A percentile compares a stretch with the other conserved stretches of the same genome.
Conservation (phyloP, 352 stramenopile genomes). For the Phytophthora cryptogea region DNA sequence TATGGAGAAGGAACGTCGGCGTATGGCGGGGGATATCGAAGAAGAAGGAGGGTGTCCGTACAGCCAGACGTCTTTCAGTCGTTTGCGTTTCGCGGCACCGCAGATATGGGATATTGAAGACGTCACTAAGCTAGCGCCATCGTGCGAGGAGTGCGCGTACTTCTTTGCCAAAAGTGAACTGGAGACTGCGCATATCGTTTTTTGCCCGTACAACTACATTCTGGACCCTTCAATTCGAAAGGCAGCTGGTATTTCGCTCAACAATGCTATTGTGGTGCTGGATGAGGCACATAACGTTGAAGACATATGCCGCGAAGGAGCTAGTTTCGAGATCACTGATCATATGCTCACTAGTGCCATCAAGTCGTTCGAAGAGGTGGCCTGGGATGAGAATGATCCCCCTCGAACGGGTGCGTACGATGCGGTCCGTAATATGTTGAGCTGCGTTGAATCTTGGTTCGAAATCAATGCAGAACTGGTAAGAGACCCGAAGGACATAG, state of each 20-base stretch:
- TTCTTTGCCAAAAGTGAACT: conserved; percentile 64
- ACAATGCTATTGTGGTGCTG: conserved; percentile 80
- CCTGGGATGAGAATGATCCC: conserved; percentile 45
- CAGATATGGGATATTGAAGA: conserved; percentile 86
- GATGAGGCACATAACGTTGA: conserved; percentile 91
- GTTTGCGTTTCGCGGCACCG: conserved; percentile 40
- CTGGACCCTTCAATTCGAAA: conserved; percentile 73
- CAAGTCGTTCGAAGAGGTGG: conserved; percentile 62
- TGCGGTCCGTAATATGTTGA: conserved; percentile 49
- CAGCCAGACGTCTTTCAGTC: conserved; percentile 45
- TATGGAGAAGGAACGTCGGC: conserved; percentile 25
- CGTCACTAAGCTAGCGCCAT: conserved; percentile 56
- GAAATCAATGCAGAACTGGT: conserved; percentile 34
- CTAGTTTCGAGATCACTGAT: conserved; percentile 70
- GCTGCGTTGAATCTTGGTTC: conserved; percentile 52
- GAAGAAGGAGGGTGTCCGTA: conserved; percentile 61
- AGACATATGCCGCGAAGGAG: conserved; percentile 71
- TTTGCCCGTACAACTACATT: conserved; percentile 90
- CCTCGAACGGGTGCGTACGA: conserved; percentile 37
- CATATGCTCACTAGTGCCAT: conserved; percentile 52
- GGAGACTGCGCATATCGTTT: conserved; percentile 68
- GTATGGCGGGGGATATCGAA: conserved; percentile 4
- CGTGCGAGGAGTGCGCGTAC: conserved; percentile 72
- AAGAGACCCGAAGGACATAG: conserved; percentile 31
- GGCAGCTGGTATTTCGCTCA: conserved; percentile 63